Evolutionary conservation across 106 monocot genomes (phyloP), one percentile per base, ranked within the genome.

Genomic region (Acorus calamus): DNA sequence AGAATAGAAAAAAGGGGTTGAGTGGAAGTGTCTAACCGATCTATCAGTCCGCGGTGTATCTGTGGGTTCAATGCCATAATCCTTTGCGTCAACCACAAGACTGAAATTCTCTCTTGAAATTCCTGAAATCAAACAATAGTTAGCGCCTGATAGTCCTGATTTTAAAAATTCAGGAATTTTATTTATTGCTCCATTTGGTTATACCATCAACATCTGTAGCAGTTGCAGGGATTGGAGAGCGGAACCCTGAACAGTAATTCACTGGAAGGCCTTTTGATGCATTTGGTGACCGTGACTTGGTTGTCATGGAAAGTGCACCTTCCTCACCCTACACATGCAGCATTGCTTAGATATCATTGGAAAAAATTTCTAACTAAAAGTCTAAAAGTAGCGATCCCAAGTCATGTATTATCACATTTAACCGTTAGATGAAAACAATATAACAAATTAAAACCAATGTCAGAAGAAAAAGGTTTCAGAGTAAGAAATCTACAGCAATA

Each of bases 41-140:
- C 87, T 90, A 74, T 96, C 94, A 60, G 94, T 96, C 79, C 94
- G 80, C 74, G 94, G 94, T 63, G 90, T 90, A 42, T 90, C 90
- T 41, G 90, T 87, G 41, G 90, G 71, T 67, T 87, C 82, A 71
- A 96, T 83, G 56, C 94, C 94, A 77, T 80, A 80, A 46, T 82
- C 84, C 44, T 76, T 55, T 11, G 94, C 80, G 77, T 87, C 76
- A 46, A 96, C 82, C 44, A 78, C 78, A 9, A 84, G 56, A 59
- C 72, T 75, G 66, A 96, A 96, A 71, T 62, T 81, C 66, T 84
- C 80, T 0, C 87, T 77, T 61, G 76, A 87, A 62, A 96, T 84
- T 59, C 94, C 94, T 94, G 41, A 11, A 11, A 7, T 56, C 8
- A 13, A 8, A 57, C 7, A 66, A 44, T 3, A 12, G 53, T 9